Conservation (phyloP, 805 yeast species). For the Hanseniaspora lachancei region DNA sequence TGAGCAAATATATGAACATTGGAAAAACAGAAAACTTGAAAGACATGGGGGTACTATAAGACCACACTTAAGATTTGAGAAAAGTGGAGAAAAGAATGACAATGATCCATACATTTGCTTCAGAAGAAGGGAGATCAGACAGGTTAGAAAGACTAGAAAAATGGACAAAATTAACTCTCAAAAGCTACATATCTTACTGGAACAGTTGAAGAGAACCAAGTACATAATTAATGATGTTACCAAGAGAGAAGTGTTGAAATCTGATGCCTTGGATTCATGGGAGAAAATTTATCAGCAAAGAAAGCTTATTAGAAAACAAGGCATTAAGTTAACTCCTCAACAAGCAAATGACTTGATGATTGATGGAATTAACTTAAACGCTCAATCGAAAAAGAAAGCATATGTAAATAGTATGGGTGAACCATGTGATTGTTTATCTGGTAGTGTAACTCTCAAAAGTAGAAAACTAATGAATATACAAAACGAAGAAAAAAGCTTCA, state of each 20-base stretch:
- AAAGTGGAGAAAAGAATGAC: conserved; percentile 78
- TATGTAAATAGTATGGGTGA: neutral
- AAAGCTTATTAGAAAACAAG: neutral
- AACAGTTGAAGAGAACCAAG: conserved; percentile 65
- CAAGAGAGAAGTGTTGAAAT: conserved; percentile 44
- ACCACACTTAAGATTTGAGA: conserved; percentile 73
- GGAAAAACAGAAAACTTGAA: conserved; percentile 61
- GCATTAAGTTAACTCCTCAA: neutral
- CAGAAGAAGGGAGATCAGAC: conserved; percentile 88
- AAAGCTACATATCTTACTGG: conserved; percentile 56
- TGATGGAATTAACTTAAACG: neutral
- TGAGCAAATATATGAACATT: conserved; percentile 57
- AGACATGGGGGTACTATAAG: conserved; percentile 57
- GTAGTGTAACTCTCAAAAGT: conserved; percentile 2
- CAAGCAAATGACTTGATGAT: neutral
- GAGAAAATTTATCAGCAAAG: conserved; percentile 6
- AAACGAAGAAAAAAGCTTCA: conserved; percentile 2
- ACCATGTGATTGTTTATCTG: neutral
- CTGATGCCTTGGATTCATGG: neutral
- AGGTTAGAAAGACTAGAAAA: conserved; percentile 89
- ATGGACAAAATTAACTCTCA: conserved; percentile 86
- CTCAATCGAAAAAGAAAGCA: neutral
- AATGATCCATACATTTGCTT: conserved; percentile 91
- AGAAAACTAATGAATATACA: conserved; percentile 2
- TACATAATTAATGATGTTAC: conserved; percentile 57